These are phyloP conservation scores for Trifolium repens DNA, from an alignment of 306 rosid genomes.

Conservation along the genomic window DNA sequence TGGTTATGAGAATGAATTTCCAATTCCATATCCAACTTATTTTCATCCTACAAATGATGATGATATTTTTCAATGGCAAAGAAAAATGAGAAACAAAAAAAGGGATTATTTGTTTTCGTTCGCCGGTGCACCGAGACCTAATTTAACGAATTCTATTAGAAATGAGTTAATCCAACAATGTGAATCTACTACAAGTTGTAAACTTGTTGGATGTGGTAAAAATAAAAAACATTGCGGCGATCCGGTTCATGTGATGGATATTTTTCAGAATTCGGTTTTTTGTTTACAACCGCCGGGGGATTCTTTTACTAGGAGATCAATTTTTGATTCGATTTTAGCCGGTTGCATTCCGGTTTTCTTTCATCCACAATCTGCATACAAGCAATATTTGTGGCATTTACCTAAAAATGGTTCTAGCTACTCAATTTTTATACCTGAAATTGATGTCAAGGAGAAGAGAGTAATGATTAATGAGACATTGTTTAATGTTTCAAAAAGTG, in stretches of 20 bases:
- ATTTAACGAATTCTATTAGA: not conserved
- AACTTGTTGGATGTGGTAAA: not conserved
- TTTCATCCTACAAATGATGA: slow-evolving; percentile 5
- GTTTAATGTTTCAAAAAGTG: slow-evolving; percentile 29
- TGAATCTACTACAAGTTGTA: not conserved
- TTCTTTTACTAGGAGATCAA: slow-evolving; percentile 15
- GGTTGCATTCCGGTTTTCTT: slow-evolving; percentile 73
- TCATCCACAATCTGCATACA: slow-evolving; percentile 55
- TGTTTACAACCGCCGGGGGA: slow-evolving; percentile 4
- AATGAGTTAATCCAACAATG: slow-evolving; percentile 11
- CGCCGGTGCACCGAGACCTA: slow-evolving; percentile 13
- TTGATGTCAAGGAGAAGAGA: slow-evolving; percentile 39
- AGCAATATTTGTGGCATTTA: slow-evolving; percentile 65
- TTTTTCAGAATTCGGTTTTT: not conserved
- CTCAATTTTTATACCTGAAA: slow-evolving; percentile 46
- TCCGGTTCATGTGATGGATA: not conserved
- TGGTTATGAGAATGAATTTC: slow-evolving; percentile 49
- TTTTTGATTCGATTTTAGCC: slow-evolving; percentile 50
- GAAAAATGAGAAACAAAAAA: not conserved
- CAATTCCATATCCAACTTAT: slow-evolving; percentile 45
- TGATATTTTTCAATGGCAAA: not conserved
- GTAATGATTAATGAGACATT: slow-evolving; percentile 45
- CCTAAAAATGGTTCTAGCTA: slow-evolving; percentile 45
- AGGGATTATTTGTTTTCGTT: not conserved
- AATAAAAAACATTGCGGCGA: not conserved